These are phyloP conservation scores for Monilinia laxa DNA, from an alignment of 2,329 filamentous ascomycete species.

Conservation along the genomic window DNA sequence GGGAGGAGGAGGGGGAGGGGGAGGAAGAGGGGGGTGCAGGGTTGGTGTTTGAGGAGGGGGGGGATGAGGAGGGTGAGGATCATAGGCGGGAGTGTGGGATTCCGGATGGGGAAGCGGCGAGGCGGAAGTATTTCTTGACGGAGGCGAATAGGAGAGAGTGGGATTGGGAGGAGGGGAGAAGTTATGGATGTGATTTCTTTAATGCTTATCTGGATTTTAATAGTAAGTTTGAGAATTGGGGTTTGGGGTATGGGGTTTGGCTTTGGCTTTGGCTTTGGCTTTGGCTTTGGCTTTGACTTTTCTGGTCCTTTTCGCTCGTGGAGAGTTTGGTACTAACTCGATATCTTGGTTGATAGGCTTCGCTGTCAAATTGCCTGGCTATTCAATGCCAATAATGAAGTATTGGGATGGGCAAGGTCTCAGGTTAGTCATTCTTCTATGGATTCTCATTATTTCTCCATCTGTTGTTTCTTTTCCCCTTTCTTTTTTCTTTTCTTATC, in stretches of 20 bases:
- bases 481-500: neutral
- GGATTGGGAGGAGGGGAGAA: constrained; percentile 59
- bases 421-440: constrained; percentile 53
- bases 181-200: constrained; percentile 73
- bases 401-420: constrained; percentile 80
- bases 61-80: constrained; percentile 46
- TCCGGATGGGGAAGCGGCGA: constrained; percentile 43
- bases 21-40: constrained; percentile 27
- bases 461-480: neutral
- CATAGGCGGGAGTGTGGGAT: constrained; percentile 42
- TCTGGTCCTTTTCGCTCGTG: neutral
- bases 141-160: constrained; percentile 56
- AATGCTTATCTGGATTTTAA: constrained; percentile 92
- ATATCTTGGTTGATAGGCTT: constrained; percentile 51
- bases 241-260: too few species aligned
- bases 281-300: too few species aligned
- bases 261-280: too few species aligned
- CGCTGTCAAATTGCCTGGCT: constrained; percentile 68
- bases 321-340: neutral
- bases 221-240: constrained; percentile 44
- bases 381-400: constrained; percentile 69
- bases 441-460: neutral
- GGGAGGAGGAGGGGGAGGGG: constrained; percentile 45
- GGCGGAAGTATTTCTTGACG: constrained; percentile 62
- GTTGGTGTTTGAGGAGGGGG: constrained; percentile 41